These are phyloP conservation scores for Fagopyrum homotropicum DNA, from an alignment of 148 eudicot genomes.

Conservation along the genomic window DNA sequence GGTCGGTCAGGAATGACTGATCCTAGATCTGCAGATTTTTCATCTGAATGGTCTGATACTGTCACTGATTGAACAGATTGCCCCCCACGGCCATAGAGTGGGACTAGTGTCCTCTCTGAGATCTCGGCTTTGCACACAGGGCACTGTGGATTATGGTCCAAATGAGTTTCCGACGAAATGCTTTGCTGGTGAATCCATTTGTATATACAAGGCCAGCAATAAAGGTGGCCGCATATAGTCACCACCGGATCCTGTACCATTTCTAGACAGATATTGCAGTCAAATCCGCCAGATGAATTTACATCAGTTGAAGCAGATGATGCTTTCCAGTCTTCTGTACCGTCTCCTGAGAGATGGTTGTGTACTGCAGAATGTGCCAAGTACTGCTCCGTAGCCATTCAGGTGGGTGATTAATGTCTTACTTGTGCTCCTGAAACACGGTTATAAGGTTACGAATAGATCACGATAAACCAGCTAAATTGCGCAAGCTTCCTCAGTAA, in stretches of 20 bases:
- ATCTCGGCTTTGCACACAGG: slow-evolving; percentile 79
- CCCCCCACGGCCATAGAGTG: slow-evolving; percentile 40
- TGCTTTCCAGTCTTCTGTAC: slow-evolving; percentile 24
- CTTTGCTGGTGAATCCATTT: slow-evolving; percentile 56
- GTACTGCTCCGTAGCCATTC: slow-evolving; percentile 32
- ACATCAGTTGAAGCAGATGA: slow-evolving; percentile 21
- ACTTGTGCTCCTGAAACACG: slow-evolving; percentile 6
- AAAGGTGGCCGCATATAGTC: slow-evolving; percentile 87
- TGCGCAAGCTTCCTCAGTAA: neutral
- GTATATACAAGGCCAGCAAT: slow-evolving; percentile 96
- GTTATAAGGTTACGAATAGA: neutral
- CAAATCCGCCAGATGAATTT: slow-evolving; percentile 43
- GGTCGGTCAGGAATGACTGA: slow-evolving; percentile 7
- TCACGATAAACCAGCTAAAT: neutral
- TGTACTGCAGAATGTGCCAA: slow-evolving; percentile 19
- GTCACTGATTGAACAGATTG: slow-evolving; percentile 4
- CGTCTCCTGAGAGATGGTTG: slow-evolving; percentile 16
- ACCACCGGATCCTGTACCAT: slow-evolving; percentile 71
- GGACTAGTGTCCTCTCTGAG: slow-evolving; percentile 46
- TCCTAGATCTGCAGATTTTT: slow-evolving; percentile 1
- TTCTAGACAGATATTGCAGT: slow-evolving; percentile 87
- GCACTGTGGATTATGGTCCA: slow-evolving; percentile 44
- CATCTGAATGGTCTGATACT: slow-evolving; percentile 25
- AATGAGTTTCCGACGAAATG: slow-evolving; percentile 19
- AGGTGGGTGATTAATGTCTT: neutral